A percentile compares a stretch with the other conserved stretches of the same genome.
phyloP scores from a whole-genome alignment of 345 rosid species.

The Lumnitzera racemosa region DNA sequence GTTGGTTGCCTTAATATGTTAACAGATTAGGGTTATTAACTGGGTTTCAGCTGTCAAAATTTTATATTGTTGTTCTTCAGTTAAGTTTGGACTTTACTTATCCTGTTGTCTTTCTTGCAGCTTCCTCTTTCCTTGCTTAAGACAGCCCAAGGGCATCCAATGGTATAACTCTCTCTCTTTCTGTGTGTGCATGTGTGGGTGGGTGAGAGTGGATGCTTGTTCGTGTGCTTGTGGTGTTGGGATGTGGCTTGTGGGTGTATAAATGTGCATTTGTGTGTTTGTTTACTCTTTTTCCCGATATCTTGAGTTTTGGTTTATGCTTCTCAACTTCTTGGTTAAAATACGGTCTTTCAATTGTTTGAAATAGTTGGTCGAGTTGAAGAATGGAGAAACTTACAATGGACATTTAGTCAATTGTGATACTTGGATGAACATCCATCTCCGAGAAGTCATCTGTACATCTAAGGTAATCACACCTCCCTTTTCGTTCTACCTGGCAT shows the following conservation, averaged over 20 bases:
- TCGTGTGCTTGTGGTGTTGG: too few species aligned
- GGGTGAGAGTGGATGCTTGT: too few species aligned
- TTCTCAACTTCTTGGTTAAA: neutral
- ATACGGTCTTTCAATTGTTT: conserved; percentile 21
- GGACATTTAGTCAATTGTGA: conserved; percentile 97
- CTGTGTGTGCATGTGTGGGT: neutral
- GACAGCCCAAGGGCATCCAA: conserved; percentile 85
- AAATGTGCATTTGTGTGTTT: neutral
- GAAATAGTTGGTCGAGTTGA: conserved; percentile 80
- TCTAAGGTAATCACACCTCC: conserved; percentile 48
- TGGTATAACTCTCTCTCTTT: conserved; percentile 31
- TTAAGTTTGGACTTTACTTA: too few species aligned
- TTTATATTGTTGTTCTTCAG: too few species aligned
- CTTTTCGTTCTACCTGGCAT: neutral
- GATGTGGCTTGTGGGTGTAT: neutral
- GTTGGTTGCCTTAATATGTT: too few species aligned
- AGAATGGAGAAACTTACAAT: conserved; percentile 97
- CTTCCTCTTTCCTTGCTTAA: conserved; percentile 76
- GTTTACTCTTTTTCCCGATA: neutral
- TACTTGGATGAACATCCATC: conserved; percentile 98
- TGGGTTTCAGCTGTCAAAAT: too few species aligned
- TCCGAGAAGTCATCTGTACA: conserved; percentile 97
- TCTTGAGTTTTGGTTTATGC: neutral
- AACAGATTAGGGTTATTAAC: too few species aligned
- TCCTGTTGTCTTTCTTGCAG: conserved; percentile 21